A percentile compares a stretch with the other conserved stretches of the same genome.
These are phyloP conservation scores for Nakataea oryzae DNA, from an alignment of 2,329 filamentous ascomycete species.

Conservation along the genomic window DNA sequence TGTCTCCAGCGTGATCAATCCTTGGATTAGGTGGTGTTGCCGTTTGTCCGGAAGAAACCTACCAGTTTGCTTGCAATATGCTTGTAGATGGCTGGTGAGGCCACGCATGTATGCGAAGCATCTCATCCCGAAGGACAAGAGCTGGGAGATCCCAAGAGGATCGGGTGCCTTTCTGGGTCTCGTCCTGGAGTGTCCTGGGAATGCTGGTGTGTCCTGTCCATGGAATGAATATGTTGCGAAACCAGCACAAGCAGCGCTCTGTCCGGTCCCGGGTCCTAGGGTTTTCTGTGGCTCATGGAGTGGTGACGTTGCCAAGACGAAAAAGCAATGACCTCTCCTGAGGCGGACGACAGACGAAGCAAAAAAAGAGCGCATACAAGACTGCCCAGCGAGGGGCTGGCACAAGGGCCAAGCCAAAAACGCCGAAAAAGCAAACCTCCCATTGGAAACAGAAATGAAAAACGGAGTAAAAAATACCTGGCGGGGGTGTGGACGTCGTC, in stretches of 20 bases:
- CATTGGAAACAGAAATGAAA: constrained; percentile 35
- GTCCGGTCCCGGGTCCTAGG: neutral
- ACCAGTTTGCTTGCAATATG: neutral
- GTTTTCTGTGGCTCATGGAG: constrained; percentile 1
- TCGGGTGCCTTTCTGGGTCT: neutral
- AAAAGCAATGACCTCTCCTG: neutral
- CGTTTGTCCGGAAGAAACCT: neutral
- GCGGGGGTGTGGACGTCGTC: constrained; percentile 49
- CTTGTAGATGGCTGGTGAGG: neutral
- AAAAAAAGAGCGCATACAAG: constrained; percentile 11
- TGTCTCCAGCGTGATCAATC: neutral
- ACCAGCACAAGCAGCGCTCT: neutral
- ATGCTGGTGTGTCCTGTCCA: neutral
- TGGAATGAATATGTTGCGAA: neutral
- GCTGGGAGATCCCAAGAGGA: neutral
- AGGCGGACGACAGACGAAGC: neutral
- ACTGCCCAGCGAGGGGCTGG: constrained; percentile 18
- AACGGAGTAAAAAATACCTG: constrained; percentile 45
- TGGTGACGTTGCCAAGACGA: neutral
- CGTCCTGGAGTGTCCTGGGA: neutral
- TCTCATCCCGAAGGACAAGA: neutral
- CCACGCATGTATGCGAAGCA: neutral
- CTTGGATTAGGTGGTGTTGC: neutral
- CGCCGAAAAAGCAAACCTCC: constrained; percentile 25
- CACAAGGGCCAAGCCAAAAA: constrained; percentile 14